Percentiles rank a stretch among this genome's conserved stretches.
These are phyloP conservation scores for Favolaschia claudopus DNA, from an alignment of 768 basidiomycete species.

Conservation along the genomic window DNA sequence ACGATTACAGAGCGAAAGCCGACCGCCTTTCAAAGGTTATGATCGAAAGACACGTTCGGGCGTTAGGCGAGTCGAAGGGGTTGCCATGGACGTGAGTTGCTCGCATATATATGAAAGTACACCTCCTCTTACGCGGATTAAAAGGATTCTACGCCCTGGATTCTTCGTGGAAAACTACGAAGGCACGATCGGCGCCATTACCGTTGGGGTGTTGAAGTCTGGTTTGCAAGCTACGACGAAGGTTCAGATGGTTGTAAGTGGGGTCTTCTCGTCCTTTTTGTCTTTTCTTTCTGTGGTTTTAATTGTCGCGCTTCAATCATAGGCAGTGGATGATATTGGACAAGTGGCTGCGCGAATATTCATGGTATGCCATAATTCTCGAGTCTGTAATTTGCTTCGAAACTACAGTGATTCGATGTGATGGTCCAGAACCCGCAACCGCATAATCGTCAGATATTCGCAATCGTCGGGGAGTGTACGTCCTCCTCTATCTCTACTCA, in stretches of 20 bases:
- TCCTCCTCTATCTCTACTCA: too few relatives aligned
- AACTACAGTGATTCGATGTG: background rate
- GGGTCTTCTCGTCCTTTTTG: background rate
- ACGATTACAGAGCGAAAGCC: slow-evolving; percentile 35
- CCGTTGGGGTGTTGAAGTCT: slow-evolving; percentile 39
- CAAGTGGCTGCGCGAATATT: slow-evolving; percentile 43
- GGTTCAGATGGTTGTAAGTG: slow-evolving; percentile 44
- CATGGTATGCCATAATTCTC: slow-evolving; percentile 27
- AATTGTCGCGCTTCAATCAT: background rate
- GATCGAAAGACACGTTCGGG: slow-evolving; percentile 45
- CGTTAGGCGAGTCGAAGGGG: slow-evolving; percentile 35
- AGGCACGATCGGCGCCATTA: slow-evolving; percentile 44
- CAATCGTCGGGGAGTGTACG: slow-evolving; percentile 35
- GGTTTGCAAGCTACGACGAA: slow-evolving; percentile 43
- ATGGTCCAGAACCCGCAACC: slow-evolving; percentile 38
- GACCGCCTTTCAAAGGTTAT: slow-evolving; percentile 43
- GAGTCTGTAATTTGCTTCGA: too few relatives aligned
- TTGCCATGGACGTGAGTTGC: slow-evolving; percentile 47
- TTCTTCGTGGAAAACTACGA: slow-evolving; percentile 56
- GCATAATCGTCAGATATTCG: slow-evolving; percentile 32
- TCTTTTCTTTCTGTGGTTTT: background rate
- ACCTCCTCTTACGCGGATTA: too few relatives aligned
- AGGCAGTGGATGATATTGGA: slow-evolving; percentile 46
- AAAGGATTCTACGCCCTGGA: slow-evolving; percentile 49
- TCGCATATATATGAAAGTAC: background rate